phyloP scores from a whole-genome alignment of 257 asterid species.

The Fraxinus excelsior region DNA sequence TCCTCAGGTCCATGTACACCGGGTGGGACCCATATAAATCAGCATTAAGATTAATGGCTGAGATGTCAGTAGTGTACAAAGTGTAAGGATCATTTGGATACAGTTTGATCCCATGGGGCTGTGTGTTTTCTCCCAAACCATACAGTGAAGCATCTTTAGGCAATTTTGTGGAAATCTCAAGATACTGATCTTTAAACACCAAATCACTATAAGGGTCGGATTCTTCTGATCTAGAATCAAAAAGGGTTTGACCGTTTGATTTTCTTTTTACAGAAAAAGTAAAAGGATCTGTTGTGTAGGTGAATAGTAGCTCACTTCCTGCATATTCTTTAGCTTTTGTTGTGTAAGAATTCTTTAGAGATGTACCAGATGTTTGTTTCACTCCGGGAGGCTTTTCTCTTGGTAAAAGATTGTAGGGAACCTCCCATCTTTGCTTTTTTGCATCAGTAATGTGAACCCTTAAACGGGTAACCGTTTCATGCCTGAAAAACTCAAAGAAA shows the following conservation, averaged over 20 bases:
- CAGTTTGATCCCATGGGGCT: slow-evolving; percentile 82
- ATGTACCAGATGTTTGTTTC: slow-evolving; percentile 22
- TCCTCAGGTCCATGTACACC: slow-evolving; percentile 87
- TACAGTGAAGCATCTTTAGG: slow-evolving; percentile 80
- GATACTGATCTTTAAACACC: slow-evolving; percentile 93
- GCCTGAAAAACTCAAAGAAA: slow-evolving; percentile 40
- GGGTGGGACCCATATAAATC: slow-evolving; percentile 96
- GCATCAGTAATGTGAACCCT: slow-evolving; percentile 91
- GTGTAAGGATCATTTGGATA: slow-evolving; percentile 79
- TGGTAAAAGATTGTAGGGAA: slow-evolving; percentile 78
- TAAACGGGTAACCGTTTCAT: slow-evolving; percentile 72
- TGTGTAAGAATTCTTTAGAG: too few relatives aligned
- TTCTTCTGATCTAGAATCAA: slow-evolving; percentile 55
- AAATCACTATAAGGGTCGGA: slow-evolving; percentile 50
- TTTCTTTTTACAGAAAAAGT: slow-evolving; percentile 63
- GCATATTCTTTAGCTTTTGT: slow-evolving; percentile 35
- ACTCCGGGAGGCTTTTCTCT: slow-evolving; percentile 58
- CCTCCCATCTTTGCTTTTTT: slow-evolving; percentile 83
- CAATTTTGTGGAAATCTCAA: slow-evolving; percentile 76
- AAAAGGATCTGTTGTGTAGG: slow-evolving; percentile 73
- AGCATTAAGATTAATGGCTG: slow-evolving; percentile 79
- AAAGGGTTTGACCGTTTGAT: slow-evolving; percentile 77
- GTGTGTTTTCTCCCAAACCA: slow-evolving; percentile 87
- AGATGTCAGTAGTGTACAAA: slow-evolving; percentile 67
- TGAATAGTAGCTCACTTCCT: slow-evolving; percentile 65